Base-by-base conservation (phyloP, 2,329 filamentous ascomycete genomes). In the Zarea fungicola region DNA sequence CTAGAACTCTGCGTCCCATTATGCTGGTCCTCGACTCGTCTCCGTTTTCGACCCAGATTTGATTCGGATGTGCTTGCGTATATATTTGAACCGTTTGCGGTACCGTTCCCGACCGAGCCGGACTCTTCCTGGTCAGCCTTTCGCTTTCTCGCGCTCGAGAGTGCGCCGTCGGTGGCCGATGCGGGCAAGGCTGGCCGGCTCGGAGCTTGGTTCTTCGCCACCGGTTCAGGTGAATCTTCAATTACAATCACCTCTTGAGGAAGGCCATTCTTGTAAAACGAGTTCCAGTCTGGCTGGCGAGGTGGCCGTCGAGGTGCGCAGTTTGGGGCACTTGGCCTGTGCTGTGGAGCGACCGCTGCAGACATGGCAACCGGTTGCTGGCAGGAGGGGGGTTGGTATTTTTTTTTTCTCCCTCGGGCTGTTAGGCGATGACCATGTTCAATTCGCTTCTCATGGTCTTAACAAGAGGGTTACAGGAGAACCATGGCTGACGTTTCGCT, bases 241-340 rank as follows among this genome's bases (percentile, higher is more conserved):
- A 89, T 89, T 55, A 89, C 80, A 62, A 89, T 89, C 60, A 89
- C 80, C 67, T 89, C 85, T 60, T 86, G 83, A 8, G 85, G 85
- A 23, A 87, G 67, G 8, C 85, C 85, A 64, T 89, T 88, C 63
- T 84, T 84, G 65, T 87, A 89, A 59, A 88, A 89, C 52, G 78
- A 77, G 49, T 77, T 73, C 85, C 85, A 89, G 67, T 89, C 81
- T 35, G 84, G 83, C 53, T 78, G 71, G 65, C 75, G 76, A 49
- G 39, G 29, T 23, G 23, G 14, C 32, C 39, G 32, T 42, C 10
- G 39, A 29, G 46, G 23, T 19, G 45, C 45, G 45, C 45, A 42
- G 31, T 48, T 29, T 28, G 39, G 10, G 25, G 46, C 46, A 18
- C 46, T 28, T 22, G 46, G 39, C 39, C 39, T 29, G 39, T 49